Base-by-base conservation (phyloP, 371 early-diverging fungal genomes). In the Mortierella sp. region DNA sequence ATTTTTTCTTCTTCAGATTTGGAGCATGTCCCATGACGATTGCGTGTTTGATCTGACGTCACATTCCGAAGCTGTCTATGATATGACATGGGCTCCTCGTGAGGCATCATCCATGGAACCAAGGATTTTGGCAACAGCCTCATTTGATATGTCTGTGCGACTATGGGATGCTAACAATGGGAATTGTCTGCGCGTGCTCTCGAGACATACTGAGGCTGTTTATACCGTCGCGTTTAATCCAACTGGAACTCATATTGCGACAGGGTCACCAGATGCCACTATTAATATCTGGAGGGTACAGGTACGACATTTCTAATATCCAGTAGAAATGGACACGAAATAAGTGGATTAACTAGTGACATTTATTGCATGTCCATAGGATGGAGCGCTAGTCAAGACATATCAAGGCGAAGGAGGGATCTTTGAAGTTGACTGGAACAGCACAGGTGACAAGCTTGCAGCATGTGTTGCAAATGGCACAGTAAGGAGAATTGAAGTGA, bases 211-310 rank as follows among this genome's bases (percentile, higher is more conserved):
- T 1, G 93, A 93, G 69, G 89, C 95, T 6, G 93, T 98, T 0
- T 94, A 96, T 68, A 90, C 94, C 0, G 87, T 97, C 1, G 87
- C 96, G 12, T 98, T 98, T 76, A 94, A 92, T 55, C 93, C 96
- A 22, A 92, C 95, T 84, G 96, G 94, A 2, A 80, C 85, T 8
- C 89, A 91, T 64, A 83, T 99, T 49, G 97, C 97, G 0, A 91
- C 90, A 31, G 98, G 97, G 26, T 93, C 95, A 31, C 93, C 95
- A 61, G 98, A 99, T 83, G 88, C 91, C 28, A 83, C 86, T 5
- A 84, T 97, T 17, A 88, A 91, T 81, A 86, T 97, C 4, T 97
- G 96, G 96, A 86, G 87, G 63, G 85, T 92, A 28, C 90, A 92
- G 86, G 95, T 90, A 86, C 15, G 22, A 19, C n/a, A 23, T 13